Evolutionary conservation across 805 yeast genomes (phyloP).

Genomic region (Pichia kluyveri): DNA sequence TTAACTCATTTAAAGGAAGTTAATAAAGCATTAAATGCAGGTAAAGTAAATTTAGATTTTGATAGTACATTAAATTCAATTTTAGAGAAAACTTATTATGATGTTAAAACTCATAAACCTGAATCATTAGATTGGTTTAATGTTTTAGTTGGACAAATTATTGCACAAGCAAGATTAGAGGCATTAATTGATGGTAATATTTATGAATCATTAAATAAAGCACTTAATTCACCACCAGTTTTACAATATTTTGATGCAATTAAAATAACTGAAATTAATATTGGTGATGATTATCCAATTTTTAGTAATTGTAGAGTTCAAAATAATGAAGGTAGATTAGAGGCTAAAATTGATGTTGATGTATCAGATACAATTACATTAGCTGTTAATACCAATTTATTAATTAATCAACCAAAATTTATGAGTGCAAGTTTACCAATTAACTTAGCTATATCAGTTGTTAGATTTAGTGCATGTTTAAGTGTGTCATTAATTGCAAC

Average conservation of each 20-base stretch:
- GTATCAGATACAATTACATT: slow-evolving; percentile 78
- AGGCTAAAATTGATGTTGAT: slow-evolving; percentile 88
- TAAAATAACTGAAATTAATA: slow-evolving; percentile 75
- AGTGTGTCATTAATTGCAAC: slow-evolving; percentile 59
- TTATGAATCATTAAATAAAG: slow-evolving; percentile 64
- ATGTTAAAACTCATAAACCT: slow-evolving; percentile 77
- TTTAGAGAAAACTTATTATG: slow-evolving; percentile 85
- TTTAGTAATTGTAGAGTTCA: slow-evolving; percentile 85
- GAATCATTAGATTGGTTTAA: slow-evolving; percentile 97
- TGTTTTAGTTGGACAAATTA: slow-evolving; percentile 84
- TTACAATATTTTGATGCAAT: slow-evolving; percentile 67
- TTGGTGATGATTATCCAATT: slow-evolving; percentile 93
- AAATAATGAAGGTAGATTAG: slow-evolving; percentile 42
- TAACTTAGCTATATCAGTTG: slow-evolving; percentile 75
- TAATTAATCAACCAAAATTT: slow-evolving; percentile 77
- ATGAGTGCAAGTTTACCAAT: slow-evolving; percentile 84
- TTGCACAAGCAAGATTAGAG: slow-evolving; percentile 81
- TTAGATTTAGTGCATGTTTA: slow-evolving; percentile 83
- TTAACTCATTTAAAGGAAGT: slow-evolving; percentile 2
- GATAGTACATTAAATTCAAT: slow-evolving; percentile 30
- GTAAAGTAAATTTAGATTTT: slow-evolving; percentile 2
- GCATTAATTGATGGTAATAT: slow-evolving; percentile 81
- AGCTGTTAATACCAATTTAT: slow-evolving; percentile 72
- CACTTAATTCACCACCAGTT: slow-evolving; percentile 61
- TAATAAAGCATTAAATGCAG: neutral